These are phyloP conservation scores for Aspergillus pseudonomiae DNA, from an alignment of 2,329 filamentous ascomycete genomes.

Conservation along the genomic window DNA sequence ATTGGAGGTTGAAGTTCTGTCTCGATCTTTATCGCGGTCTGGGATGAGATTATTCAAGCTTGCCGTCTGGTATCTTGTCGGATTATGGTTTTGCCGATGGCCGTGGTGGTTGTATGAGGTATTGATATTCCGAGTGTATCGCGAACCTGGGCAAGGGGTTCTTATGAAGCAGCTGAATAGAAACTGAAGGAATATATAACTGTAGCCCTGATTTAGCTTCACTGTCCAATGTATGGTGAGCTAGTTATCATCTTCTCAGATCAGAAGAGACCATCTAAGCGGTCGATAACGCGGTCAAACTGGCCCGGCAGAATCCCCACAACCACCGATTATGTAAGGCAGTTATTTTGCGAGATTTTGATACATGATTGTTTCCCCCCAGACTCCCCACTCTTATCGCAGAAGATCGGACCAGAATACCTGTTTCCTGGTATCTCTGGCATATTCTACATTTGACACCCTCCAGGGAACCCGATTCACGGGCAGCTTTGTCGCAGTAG, in stretches of 20 bases:
- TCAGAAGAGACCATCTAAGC: not conserved
- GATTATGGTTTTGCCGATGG: not conserved
- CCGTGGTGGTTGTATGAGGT: not conserved
- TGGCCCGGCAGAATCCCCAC: not conserved
- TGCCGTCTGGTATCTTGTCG: not conserved
- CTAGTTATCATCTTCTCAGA: not conserved
- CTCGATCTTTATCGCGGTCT: not conserved
- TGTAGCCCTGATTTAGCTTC: not conserved
- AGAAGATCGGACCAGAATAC: not conserved
- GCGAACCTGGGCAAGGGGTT: too few species aligned
- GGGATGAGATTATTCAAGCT: not conserved
- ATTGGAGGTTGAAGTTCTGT: not conserved
- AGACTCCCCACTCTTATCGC: slow-evolving; percentile 3
- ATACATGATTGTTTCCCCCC: not conserved
- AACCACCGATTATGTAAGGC: slow-evolving; percentile 2
- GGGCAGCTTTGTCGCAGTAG: not conserved
- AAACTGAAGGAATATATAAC: not conserved
- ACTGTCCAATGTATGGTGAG: not conserved
- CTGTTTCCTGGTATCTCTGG: not conserved
- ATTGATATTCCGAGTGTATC: not conserved
- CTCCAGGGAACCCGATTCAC: not conserved
- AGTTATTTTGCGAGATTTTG: slow-evolving; percentile 6
- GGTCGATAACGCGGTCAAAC: not conserved
- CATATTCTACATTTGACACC: too few species aligned
- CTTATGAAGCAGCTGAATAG: not conserved